These are phyloP conservation scores for Penicillium coffeae DNA, from an alignment of 495 filamentous ascomycete genomes.

Conservation along the genomic window DNA sequence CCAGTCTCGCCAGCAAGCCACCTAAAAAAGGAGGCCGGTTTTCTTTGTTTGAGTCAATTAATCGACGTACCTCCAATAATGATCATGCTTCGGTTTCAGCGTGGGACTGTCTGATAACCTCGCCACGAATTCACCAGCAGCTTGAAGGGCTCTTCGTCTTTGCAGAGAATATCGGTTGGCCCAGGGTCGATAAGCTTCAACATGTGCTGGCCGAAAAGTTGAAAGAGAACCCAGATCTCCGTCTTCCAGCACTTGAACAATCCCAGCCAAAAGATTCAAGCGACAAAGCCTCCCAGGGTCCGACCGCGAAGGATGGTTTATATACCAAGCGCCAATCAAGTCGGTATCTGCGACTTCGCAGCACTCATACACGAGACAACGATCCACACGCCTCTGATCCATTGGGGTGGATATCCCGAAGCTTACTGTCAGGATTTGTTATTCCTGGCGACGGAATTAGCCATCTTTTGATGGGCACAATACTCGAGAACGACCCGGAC, in stretches of 20 bases:
- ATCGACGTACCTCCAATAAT: conserved; percentile 14
- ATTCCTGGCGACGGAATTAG: conserved; percentile 69
- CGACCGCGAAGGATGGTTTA: conserved; percentile 27
- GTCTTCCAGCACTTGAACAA: conserved; percentile 3
- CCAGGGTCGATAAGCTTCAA: conserved; percentile 36
- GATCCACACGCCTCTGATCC: conserved; percentile 13
- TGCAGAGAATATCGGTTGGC: conserved; percentile 50
- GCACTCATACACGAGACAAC: conserved; percentile 6
- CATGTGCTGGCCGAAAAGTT: conserved; percentile 14
- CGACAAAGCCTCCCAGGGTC: conserved; percentile 1
- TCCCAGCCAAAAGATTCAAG: not conserved
- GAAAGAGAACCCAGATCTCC: conserved; percentile 8
- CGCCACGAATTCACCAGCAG: conserved; percentile 39
- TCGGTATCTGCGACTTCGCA: conserved; percentile 27
- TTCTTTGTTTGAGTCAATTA: conserved; percentile 25
- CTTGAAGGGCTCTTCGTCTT: conserved; percentile 49
- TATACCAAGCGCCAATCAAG: conserved; percentile 28
- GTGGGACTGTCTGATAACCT: conserved; percentile 38
- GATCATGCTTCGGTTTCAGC: conserved; percentile 22
- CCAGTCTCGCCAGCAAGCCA: conserved; percentile 20
- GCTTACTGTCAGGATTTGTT: conserved; percentile 73
- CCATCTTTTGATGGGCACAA: conserved; percentile 73
- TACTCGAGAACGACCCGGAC: conserved; percentile 70
- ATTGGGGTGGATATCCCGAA: conserved; percentile 76
- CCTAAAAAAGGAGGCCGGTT: conserved; percentile 17